Evolutionary conservation across 495 filamentous ascomycete species (phyloP), one percentile per base, ranked within the genome.

Genomic region (Neurospora sublineolata): DNA sequence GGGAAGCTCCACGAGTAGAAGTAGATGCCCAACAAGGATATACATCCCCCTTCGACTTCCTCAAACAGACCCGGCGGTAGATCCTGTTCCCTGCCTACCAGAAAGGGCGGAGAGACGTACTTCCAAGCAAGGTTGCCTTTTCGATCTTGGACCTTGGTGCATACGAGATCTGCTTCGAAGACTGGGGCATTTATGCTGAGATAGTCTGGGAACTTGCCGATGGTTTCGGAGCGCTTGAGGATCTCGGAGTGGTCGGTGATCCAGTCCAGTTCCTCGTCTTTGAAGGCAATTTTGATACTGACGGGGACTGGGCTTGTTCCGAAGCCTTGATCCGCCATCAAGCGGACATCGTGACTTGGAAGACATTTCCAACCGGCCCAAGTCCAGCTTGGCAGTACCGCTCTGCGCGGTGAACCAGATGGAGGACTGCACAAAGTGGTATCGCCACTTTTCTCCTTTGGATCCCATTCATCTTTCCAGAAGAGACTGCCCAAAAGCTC

Each of bases 301-400:
- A 46, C 44, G 8, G 44, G 44, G 4, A 11, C 4, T 23, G 11
- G 44, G n/a, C 44, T 46, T 46, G 44, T 46, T 11, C 44, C n/a
- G 44, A 46, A 46, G 10, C 44, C 18, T 23, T 46, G 44, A 23
- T 23, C 44, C 3, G 44, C 44, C n/a, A 46, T 23, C n/a, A 46
- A 46, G 9, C 44, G 44, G 0, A 23, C 44, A 7, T 46, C n/a
- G 9, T 46, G 44, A 3, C n/a, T 23, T 11, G 44, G n/a, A 5
- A 46, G 44, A 23, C n/a, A 23, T 9, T 46, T 46, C 70, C 70
- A 72, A 9, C 70, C 70, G 8, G 20, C 16, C 70, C 70, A 72
- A 3, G 60, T 27, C 70, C 70, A 72, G 38, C 70, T 72, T 11
- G 70, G 70, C 3, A 72, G 68, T 2, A 4, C 60, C 9, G 37